phyloP scores from a whole-genome alignment of 2,329 filamentous ascomycete genomes.

The Colletotrichum trifolii region DNA sequence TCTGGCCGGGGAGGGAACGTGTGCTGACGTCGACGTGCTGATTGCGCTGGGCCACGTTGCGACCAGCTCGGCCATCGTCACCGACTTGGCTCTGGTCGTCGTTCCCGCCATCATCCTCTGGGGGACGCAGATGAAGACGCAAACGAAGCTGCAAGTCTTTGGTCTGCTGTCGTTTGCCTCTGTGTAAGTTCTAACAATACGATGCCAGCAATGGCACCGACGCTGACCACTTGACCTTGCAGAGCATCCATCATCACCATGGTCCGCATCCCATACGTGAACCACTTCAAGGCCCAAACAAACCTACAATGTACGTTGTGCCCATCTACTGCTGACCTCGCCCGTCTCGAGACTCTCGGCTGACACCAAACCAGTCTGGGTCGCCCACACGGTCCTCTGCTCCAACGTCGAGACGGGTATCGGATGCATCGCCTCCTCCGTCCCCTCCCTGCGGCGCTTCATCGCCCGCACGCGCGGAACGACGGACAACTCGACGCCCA shows the following conservation, averaged over 20 bases:
- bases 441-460: constrained; percentile 38
- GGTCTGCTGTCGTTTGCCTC: constrained; percentile 39
- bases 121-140: constrained; percentile 45
- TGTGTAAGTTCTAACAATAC: constrained; percentile 11
- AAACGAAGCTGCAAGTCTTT: constrained; percentile 39
- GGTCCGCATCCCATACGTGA: constrained; percentile 40
- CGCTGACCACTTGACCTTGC: not conserved
- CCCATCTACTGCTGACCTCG: too few species aligned
- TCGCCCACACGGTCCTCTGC: constrained; percentile 38
- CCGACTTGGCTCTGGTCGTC: constrained; percentile 46
- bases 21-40: constrained; percentile 39
- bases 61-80: constrained; percentile 46
- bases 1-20: constrained; percentile 39
- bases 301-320: constrained; percentile 28
- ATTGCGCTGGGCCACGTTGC: constrained; percentile 44
- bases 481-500: constrained; percentile 26
- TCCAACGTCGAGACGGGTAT: constrained; percentile 41
- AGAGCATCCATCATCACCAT: constrained; percentile 41
- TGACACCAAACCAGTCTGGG: constrained; percentile 27
- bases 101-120: constrained; percentile 47
- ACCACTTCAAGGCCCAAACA: constrained; percentile 36
- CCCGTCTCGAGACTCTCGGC: not conserved
- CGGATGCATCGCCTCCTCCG: constrained; percentile 39
- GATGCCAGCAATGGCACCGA: too few species aligned
- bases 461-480: constrained; percentile 28